A percentile compares a stretch with the other conserved stretches of the same genome.
Evolutionary conservation across 768 basidiomycete species (phyloP).

Genomic region (Pisolithus orientalis): DNA sequence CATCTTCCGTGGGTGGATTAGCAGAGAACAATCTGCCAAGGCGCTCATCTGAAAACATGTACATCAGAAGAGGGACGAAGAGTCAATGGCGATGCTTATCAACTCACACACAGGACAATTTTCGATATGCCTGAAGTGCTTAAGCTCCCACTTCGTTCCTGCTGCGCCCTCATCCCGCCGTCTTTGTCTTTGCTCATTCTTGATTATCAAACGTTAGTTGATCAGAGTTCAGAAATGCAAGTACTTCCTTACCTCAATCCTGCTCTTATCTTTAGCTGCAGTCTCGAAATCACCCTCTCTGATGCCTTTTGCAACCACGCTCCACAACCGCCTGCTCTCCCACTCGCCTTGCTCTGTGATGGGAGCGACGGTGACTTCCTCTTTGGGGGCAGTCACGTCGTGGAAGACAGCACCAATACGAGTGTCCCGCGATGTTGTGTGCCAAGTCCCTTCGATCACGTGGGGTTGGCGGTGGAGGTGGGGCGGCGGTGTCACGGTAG

Average conservation of each 20-base stretch:
- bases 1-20: constrained; percentile 67
- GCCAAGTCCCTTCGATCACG: constrained; percentile 78
- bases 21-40: constrained; percentile 59
- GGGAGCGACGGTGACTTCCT: constrained; percentile 63
- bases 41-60: constrained; percentile 42
- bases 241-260: constrained; percentile 67
- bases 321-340: constrained; percentile 86
- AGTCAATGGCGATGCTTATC: background rate
- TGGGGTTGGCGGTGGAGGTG: constrained; percentile 37
- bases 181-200: constrained; percentile 92
- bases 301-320: constrained; percentile 84
- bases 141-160: constrained; percentile 67
- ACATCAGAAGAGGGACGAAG: background rate
- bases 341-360: constrained; percentile 66
- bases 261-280: constrained; percentile 83
- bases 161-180: constrained; percentile 74
- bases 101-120: constrained; percentile 68
- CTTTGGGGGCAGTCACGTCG: constrained; percentile 67
- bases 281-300: constrained; percentile 85
- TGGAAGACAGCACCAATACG: constrained; percentile 56
- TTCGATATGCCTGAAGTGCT: constrained; percentile 69
- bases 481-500: constrained; percentile 53
- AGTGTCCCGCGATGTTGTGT: constrained; percentile 50
- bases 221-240: background rate
- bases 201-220: constrained; percentile 1